Evolutionary conservation across 768 basidiomycete species (phyloP).

Genomic region (Trametes sanguinea): DNA sequence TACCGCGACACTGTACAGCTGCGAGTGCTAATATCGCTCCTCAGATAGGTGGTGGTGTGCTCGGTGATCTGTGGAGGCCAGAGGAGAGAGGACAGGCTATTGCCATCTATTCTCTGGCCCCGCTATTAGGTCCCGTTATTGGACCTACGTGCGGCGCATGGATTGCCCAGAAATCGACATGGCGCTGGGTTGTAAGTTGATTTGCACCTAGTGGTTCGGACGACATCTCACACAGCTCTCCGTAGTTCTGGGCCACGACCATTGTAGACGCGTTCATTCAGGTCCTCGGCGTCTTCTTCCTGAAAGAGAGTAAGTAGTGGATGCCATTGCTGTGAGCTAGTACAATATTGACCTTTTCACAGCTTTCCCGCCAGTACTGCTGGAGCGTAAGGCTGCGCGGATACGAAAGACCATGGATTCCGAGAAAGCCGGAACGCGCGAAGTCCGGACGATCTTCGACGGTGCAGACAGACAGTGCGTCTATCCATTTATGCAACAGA

Average conservation of each 20-base stretch:
- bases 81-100: conserved; percentile 67
- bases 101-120: conserved; percentile 64
- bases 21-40: not conserved
- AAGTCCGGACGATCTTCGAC: conserved; percentile 53
- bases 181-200: conserved; percentile 67
- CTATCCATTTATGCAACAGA: not conserved
- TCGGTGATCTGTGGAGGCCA: conserved; percentile 61
- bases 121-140: conserved; percentile 63
- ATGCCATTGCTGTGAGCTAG: not conserved
- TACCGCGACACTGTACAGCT: too few relatives aligned
- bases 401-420: conserved; percentile 48
- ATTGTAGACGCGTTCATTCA: conserved; percentile 60
- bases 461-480: conserved; percentile 44
- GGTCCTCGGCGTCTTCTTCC: conserved; percentile 51
- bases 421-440: conserved; percentile 43
- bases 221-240: not conserved
- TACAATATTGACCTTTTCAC: conserved; percentile 19
- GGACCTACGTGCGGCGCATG: conserved; percentile 67
- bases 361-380: conserved; percentile 35
- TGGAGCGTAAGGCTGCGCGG: conserved; percentile 52
- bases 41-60: conserved; percentile 65
- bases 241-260: conserved; percentile 67
- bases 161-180: conserved; percentile 62
- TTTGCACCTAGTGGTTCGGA: not conserved
- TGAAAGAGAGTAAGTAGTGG: conserved; percentile 61